These are phyloP conservation scores for Gastrolobium bilobum DNA, from an alignment of 306 rosid species.

Conservation along the genomic window DNA sequence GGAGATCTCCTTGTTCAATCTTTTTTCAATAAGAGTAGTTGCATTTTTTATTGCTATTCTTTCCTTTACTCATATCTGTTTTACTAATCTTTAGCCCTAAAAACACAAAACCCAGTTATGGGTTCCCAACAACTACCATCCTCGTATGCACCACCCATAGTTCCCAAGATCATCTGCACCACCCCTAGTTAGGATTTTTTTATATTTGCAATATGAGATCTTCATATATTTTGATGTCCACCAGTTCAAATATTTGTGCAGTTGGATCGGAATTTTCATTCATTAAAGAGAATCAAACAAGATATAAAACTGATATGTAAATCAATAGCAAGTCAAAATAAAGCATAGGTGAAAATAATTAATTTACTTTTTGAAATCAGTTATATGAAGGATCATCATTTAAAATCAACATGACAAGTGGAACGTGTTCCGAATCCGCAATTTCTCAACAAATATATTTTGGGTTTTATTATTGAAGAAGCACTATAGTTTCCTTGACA, in stretches of 20 bases:
- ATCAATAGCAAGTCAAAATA: conserved; percentile 28
- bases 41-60: too few species aligned
- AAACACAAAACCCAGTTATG: too few species aligned
- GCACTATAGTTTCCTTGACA: conserved; percentile 11
- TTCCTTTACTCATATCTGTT: too few species aligned
- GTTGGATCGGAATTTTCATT: conserved; percentile 14
- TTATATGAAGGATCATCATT: conserved; percentile 16
- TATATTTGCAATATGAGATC: conserved; percentile 19
- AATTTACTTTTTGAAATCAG: background rate
- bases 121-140: too few species aligned
- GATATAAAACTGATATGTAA: conserved; percentile 22
- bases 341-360: conserved; percentile 12
- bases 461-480: conserved; percentile 26
- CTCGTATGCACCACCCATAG: too few species aligned
- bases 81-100: too few species aligned
- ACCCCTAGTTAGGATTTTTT: too few species aligned
- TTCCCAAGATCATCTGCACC: too few species aligned
- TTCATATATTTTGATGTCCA: conserved; percentile 16
- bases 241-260: conserved; percentile 26
- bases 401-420: conserved; percentile 30
- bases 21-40: too few species aligned
- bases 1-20: too few species aligned
- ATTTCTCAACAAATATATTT: conserved; percentile 10
- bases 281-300: conserved; percentile 36
- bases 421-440: background rate